These are phyloP conservation scores for Triticum aestivum DNA, from an alignment of 176 grass and related monocot species.

Conservation along the genomic window IWGSC_CS_RefSeq_v2.1 NC_057808.1:391408885-391409384, in stretches of 20 bases:
- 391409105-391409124: slow-evolving; percentile 48
- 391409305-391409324: no score
- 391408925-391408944: neutral
- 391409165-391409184: neutral
- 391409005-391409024: neutral
- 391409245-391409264: neutral
- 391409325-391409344: no score
- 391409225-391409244: neutral
- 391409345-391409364: no score
- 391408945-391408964: neutral
- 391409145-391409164: slow-evolving; percentile 15
- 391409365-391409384: no score
- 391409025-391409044: slow-evolving; percentile 59
- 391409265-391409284: neutral
- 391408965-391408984: neutral
- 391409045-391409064: slow-evolving; percentile 55
- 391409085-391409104: slow-evolving; percentile 63
- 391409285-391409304: neutral
- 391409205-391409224: neutral
- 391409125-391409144: slow-evolving; percentile 33
- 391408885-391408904: slow-evolving; percentile 40
- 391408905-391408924: slow-evolving; percentile 64
- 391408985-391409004: neutral
- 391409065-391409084: slow-evolving; percentile 70
- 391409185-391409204: neutral